phyloP scores from a whole-genome alignment of 2,329 filamentous ascomycete species.

The Ceratocystis huliohia region DNA sequence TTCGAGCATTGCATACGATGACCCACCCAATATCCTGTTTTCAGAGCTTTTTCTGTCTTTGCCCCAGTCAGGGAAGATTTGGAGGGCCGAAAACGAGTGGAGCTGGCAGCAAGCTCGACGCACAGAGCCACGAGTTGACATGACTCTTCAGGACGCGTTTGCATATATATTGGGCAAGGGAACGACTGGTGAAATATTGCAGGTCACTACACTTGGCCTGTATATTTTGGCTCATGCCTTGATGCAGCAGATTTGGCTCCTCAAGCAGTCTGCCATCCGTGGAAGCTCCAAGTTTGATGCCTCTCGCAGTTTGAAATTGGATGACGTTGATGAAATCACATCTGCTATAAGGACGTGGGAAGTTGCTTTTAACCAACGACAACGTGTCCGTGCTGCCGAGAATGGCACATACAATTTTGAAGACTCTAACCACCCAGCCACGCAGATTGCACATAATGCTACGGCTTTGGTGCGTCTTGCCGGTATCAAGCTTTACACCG shows the following conservation, averaged over 20 bases:
- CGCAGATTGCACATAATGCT: constrained; percentile 54
- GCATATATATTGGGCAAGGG: constrained; percentile 35
- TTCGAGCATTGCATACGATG: constrained; percentile 48
- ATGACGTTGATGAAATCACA: constrained; percentile 44
- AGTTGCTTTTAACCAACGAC: constrained; percentile 43
- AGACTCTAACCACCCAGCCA: constrained; percentile 31
- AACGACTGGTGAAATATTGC: constrained; percentile 21
- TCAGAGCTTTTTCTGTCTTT: constrained; percentile 45
- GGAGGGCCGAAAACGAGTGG: constrained; percentile 45
- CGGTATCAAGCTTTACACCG: constrained; percentile 53
- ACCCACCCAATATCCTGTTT: constrained; percentile 46
- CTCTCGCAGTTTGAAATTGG: constrained; percentile 38
- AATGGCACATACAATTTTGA: constrained; percentile 28
- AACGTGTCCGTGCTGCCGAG: constrained; percentile 40
- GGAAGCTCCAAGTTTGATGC: constrained; percentile 37
- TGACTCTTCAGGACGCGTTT: constrained; percentile 46
- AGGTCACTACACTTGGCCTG: constrained; percentile 50
- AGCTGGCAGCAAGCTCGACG: constrained; percentile 48
- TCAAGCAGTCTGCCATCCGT: constrained; percentile 49
- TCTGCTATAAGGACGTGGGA: constrained; percentile 47
- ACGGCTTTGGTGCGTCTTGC: constrained; percentile 48
- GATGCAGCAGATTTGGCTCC: constrained; percentile 57
- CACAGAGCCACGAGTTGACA: constrained; percentile 37
- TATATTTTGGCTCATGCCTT: constrained; percentile 61
- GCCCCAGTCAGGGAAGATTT: constrained; percentile 43